Evolutionary conservation across 1,284 basidiomycete genomes (phyloP), one percentile per base, ranked within the genome.

Genomic region (Farysia itapuensis): DNA sequence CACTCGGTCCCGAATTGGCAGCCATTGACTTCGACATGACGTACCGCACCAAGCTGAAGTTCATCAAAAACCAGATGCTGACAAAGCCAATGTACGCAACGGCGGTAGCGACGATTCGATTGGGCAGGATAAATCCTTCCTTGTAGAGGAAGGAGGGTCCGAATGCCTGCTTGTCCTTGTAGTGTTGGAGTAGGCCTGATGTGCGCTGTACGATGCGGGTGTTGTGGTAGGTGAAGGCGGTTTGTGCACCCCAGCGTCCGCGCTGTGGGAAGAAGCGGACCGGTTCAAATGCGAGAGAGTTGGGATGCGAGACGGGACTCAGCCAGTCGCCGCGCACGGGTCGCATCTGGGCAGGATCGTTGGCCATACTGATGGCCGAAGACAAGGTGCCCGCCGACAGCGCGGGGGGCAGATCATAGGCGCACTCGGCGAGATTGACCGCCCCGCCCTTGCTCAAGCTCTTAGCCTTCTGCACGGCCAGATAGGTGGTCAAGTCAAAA

Each of bases 191-290:
- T 22, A 93, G 80, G 11, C 85, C 88, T 80, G 85, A 88, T 18
- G 88, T 85, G 43, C 90, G 84, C 58, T 89, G 85, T 26, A 91
- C 87, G 23, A 90, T 77, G 15, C 84, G 78, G 24, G 81, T 79
- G 72, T 94, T 89, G 35, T 81, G 69, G 2, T 79, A 53, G 12
- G 79, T 77, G 84, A 92, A 88, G 32, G 85, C 66, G 74, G 82
- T 88, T 54, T 82, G 79, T 0, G 79, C 79, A 22, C 88, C 89
- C 45, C 80, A 79, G 13, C 82, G 65, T 1, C 69, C 24, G 77
- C 80, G 41, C 74, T 78, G 34, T 80, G 81, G 49, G 82, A 74
- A 20, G 79, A 78, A 51, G 82, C 80, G 48, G 3, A 78, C 78
- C 67, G 84, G 84, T 5, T 83, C 60, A 7, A 83, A 73, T 19